Evolutionary conservation across 345 rosid species (phyloP), one percentile per base, ranked within the genome.

Genomic region (Gossypium herbaceum): DNA sequence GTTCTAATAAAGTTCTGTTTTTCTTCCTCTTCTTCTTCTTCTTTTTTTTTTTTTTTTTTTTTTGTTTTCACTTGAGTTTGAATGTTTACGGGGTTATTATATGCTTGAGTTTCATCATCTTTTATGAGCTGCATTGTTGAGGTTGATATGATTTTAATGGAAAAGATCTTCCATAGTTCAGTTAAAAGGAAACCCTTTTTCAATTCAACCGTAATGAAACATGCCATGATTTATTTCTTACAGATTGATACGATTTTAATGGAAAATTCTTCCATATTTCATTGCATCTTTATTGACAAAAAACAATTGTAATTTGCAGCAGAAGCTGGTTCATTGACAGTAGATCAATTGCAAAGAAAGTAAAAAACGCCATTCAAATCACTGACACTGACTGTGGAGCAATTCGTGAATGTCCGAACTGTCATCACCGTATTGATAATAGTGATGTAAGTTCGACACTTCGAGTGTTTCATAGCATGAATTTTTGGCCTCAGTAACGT

Each of bases 291-390:
- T 19, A 27, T 71, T 52, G 73, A 24, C n/a, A 13, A 1, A 2
- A 2, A 51, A 34, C 16, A 4, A 11, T 11, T 58, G 27, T 58
- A 22, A 29, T 58, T 58, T 79, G 82, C 88, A 95, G 7, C 41
- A 5, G 99, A 88, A 83, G 84, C 77, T 95, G 97, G 98, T 80
- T 93, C 80, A 75, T 95, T n/a, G 87, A 89, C 76, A 78, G 93
- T 54, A 85, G 79, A 80, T 83, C 92, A 45, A 78, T 95, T 51
- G 98, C 98, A 16, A 80, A 79, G 68, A 93, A 91, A 82, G 94
- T 95, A 66, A 91, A 79, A 76, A 85, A 83, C 83, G 88, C 94
- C 77, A 55, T 72, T 69, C 86, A 84, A 79, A 81, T 88, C 75
- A 84, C 79, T 82, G 41, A 34, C 41, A 1, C 41, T 34, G 98